Conservation (phyloP, 306 rosid genomes). For the Inga oerstediana region DNA sequence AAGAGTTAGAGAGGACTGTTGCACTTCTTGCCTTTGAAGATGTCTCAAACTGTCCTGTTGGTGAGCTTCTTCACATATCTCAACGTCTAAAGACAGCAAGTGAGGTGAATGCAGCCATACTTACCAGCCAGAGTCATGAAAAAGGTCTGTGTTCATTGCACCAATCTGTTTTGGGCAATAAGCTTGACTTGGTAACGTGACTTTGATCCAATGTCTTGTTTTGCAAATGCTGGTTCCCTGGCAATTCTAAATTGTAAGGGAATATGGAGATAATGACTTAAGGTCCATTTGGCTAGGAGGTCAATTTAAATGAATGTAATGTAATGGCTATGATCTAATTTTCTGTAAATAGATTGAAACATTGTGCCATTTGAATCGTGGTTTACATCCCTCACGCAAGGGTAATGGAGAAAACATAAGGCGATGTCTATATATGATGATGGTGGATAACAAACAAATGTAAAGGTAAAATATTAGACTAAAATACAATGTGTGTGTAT, state of each 20-base stretch:
- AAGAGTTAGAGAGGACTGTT: slow-evolving; percentile 95
- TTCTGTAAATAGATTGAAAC: background rate
- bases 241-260: slow-evolving; percentile 5
- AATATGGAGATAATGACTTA: slow-evolving; percentile 17
- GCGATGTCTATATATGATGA: background rate
- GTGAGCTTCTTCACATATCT: slow-evolving; percentile 92
- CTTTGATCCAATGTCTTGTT: slow-evolving; percentile 13
- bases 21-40: slow-evolving; percentile 99
- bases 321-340: background rate
- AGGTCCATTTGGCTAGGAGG: background rate
- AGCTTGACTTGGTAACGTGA: background rate
- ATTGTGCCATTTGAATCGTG: background rate
- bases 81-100: slow-evolving; percentile 98
- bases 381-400: background rate
- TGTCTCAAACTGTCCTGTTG: slow-evolving; percentile 89
- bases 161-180: background rate
- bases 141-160: slow-evolving; percentile 64
- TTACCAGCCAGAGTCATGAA: slow-evolving; percentile 96
- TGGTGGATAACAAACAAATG: background rate
- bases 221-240: slow-evolving; percentile 5
- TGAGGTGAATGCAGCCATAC: slow-evolving; percentile 98
- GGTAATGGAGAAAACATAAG: background rate
- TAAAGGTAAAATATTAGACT: background rate
- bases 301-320: background rate
- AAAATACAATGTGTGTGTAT: background rate